Evolutionary conservation across 2,329 filamentous ascomycete species (phyloP).

Genomic region (Hortaea werneckii): DNA sequence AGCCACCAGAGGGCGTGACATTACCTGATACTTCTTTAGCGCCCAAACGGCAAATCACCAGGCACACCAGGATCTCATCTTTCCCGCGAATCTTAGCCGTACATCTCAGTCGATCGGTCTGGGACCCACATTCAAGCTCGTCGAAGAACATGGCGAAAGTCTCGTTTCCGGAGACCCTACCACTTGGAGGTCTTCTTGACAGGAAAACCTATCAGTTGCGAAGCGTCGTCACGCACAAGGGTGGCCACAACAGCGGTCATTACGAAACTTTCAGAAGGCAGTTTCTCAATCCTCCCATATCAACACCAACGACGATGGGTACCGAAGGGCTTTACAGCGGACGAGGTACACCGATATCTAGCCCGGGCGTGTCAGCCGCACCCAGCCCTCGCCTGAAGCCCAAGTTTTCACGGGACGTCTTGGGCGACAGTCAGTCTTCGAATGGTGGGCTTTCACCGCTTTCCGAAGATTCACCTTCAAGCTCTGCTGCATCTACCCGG

Average conservation of each 20-base stretch:
- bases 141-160: conserved; percentile 94
- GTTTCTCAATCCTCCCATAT: conserved; percentile 66
- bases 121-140: conserved; percentile 60
- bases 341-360: conserved; percentile 30
- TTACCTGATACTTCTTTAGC: conserved; percentile 66
- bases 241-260: conserved; percentile 89
- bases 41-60: conserved; percentile 74
- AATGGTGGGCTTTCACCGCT: conserved; percentile 1
- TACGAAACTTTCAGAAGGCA: conserved; percentile 94
- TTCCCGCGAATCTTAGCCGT: conserved; percentile 88
- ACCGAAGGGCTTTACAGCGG: conserved; percentile 62
- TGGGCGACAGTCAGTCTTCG: background rate
- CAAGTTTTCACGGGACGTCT: conserved; percentile 1
- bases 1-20: conserved; percentile 57
- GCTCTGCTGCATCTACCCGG: conserved; percentile 13
- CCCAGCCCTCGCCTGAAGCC: conserved; percentile 27
- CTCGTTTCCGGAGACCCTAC: conserved; percentile 75
- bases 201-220: conserved; percentile 75
- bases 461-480: conserved; percentile 8
- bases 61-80: conserved; percentile 73
- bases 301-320: conserved; percentile 71
- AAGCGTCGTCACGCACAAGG: conserved; percentile 85
- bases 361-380: conserved; percentile 36
- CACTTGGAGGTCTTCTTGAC: conserved; percentile 68
- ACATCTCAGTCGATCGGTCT: conserved; percentile 88